Conservation (phyloP, 2,329 filamentous ascomycete species). For the Fusarium austroafricanum region DNA sequence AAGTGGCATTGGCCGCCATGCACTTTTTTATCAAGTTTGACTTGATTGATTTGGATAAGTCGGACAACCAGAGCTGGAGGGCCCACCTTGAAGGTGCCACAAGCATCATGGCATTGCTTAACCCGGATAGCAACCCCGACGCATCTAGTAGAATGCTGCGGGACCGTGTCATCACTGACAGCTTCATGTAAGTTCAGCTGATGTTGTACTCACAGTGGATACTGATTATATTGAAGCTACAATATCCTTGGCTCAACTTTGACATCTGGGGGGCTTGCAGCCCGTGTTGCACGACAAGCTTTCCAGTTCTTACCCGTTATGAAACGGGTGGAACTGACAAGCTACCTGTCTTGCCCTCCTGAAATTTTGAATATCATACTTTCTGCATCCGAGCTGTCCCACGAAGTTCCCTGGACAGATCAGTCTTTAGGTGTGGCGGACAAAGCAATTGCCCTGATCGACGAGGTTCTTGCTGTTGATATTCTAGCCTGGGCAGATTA, state of each 20-base stretch:
- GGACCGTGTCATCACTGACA: slow-evolving; percentile 62
- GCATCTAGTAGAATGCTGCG: slow-evolving; percentile 52
- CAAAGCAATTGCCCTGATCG: slow-evolving; percentile 54
- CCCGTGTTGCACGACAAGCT: slow-evolving; percentile 54
- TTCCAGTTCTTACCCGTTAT: slow-evolving; percentile 55
- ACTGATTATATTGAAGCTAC: slow-evolving; percentile 50
- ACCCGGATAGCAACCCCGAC: slow-evolving; percentile 44
- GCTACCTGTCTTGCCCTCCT: slow-evolving; percentile 57
- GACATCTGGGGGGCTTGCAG: slow-evolving; percentile 52
- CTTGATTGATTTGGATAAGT: slow-evolving; percentile 60
- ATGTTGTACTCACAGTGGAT: slow-evolving; percentile 1
- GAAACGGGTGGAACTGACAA: slow-evolving; percentile 56
- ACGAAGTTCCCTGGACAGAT: slow-evolving; percentile 50
- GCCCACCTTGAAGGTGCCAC: slow-evolving; percentile 60
- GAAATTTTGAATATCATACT: slow-evolving; percentile 60
- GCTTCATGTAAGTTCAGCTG: slow-evolving; percentile 57
- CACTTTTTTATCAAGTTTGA: slow-evolving; percentile 65
- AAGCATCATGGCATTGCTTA: slow-evolving; percentile 54
- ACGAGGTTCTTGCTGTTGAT: slow-evolving; percentile 57
- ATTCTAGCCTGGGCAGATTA: slow-evolving; percentile 56
- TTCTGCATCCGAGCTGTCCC: slow-evolving; percentile 57
- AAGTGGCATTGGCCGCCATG: slow-evolving; percentile 61
- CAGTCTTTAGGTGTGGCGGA: slow-evolving; percentile 50
- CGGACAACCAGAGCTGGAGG: slow-evolving; percentile 57
- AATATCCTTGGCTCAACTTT: slow-evolving; percentile 55